Percentiles rank a stretch among this genome's conserved stretches.
phyloP scores from a whole-genome alignment of 257 asterid species.

The Phtheirospermum japonicum region DNA sequence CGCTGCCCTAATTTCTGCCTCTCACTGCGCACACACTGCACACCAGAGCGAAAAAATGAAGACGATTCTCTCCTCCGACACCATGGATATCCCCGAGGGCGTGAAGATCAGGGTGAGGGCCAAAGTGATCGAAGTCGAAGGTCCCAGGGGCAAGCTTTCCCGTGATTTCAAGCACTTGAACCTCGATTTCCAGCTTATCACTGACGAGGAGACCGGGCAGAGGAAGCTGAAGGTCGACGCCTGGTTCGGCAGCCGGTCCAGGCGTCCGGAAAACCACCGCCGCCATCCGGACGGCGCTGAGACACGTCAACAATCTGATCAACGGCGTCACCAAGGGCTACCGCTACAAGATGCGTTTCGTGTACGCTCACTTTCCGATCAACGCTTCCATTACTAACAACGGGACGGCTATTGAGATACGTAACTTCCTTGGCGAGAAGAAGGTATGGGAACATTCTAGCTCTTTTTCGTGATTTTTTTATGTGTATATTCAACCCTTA shows the following conservation, averaged over 20 bases:
- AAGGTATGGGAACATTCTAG: not conserved
- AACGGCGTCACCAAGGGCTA: slow-evolving; percentile 8
- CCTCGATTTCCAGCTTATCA: slow-evolving; percentile 7
- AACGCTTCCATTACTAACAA: not conserved
- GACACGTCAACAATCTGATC: slow-evolving; percentile 7
- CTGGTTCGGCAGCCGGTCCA: slow-evolving; percentile 10
- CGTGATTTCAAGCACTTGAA: slow-evolving; percentile 4
- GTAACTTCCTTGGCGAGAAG: slow-evolving; percentile 10
- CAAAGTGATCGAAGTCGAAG: slow-evolving; percentile 4
- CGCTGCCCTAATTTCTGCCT: not conserved
- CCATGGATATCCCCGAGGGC: slow-evolving; percentile 8
- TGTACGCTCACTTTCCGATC: slow-evolving; percentile 10
- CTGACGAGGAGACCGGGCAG: slow-evolving; percentile 4
- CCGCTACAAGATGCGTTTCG: slow-evolving; percentile 9
- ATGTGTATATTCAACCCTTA: not conserved
- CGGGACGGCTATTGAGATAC: not conserved
- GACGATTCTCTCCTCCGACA: not conserved
- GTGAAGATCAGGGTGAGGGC: not conserved
- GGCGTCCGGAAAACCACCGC: slow-evolving; percentile 12
- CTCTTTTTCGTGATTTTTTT: not conserved
- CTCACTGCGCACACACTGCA: not conserved
- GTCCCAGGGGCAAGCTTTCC: slow-evolving; percentile 5
- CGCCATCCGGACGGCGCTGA: slow-evolving; percentile 8
- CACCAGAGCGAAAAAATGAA: not conserved
- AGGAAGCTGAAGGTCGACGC: slow-evolving; percentile 7